Percentiles rank a stretch among this genome's conserved stretches.
phyloP scores from a whole-genome alignment of 768 basidiomycete species.

The Gymnopilus dilepis region DNA sequence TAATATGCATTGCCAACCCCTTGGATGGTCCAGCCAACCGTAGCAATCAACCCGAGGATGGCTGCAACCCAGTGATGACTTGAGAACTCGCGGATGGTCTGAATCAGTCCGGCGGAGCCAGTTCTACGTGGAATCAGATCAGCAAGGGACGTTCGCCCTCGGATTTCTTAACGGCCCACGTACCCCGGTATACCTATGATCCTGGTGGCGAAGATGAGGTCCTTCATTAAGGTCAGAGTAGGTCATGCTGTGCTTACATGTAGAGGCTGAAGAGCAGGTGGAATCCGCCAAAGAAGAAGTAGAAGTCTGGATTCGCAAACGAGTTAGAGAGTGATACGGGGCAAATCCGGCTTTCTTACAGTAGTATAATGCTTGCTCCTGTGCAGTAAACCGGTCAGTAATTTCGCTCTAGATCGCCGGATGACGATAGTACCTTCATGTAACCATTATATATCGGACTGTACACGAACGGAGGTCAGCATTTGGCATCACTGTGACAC shows the following conservation, averaged over 20 bases:
- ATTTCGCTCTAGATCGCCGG: conserved; percentile 23
- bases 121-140: conserved; percentile 61
- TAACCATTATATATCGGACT: conserved; percentile 98
- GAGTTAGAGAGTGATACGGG: conserved; percentile 33
- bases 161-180: conserved; percentile 33
- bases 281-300: conserved; percentile 96
- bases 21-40: conserved; percentile 88
- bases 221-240: conserved; percentile 30
- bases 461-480: conserved; percentile 21
- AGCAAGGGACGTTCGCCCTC: conserved; percentile 36
- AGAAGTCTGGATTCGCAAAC: conserved; percentile 70
- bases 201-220: conserved; percentile 54
- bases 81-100: conserved; percentile 84
- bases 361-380: conserved; percentile 95
- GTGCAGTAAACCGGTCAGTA: conserved; percentile 30
- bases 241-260: conserved; percentile 60
- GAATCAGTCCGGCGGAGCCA: conserved; percentile 94
- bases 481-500: conserved; percentile 14
- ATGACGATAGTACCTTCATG: conserved; percentile 74
- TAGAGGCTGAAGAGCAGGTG: conserved; percentile 93
- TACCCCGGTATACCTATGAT: conserved; percentile 92
- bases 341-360: conserved; percentile 57
- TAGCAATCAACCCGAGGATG: conserved; percentile 79
- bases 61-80: conserved; percentile 77
- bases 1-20: conserved; percentile 81